Conservation (phyloP, 2,329 filamentous ascomycete species). For the Paramyrothecium sp. region DNA sequence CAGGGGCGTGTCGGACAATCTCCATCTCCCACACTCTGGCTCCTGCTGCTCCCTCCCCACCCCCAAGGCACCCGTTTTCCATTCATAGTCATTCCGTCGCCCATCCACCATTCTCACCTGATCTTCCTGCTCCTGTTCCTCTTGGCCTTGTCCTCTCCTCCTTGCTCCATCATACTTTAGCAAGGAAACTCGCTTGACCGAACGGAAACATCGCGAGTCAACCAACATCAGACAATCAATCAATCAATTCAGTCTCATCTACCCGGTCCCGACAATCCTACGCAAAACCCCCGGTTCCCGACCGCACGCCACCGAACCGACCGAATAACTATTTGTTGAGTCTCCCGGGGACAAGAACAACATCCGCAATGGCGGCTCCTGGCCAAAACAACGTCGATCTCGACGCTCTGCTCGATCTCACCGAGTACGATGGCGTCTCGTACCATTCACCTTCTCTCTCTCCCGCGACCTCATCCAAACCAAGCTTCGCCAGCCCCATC, state of each 20-base stretch:
- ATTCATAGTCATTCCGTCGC: conserved; percentile 2
- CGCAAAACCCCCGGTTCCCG: not conserved
- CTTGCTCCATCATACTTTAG: not conserved
- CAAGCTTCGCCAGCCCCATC: conserved; percentile 49
- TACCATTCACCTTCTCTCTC: conserved; percentile 63
- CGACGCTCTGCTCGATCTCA: conserved; percentile 60
- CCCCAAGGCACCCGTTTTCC: conserved; percentile 2
- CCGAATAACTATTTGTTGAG: not conserved
- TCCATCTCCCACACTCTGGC: not conserved
- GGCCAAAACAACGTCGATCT: conserved; percentile 48
- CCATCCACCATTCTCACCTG: not conserved
- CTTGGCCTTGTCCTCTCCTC: not conserved
- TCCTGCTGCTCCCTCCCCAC: not conserved
- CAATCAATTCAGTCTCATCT: not conserved
- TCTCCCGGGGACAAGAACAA: not conserved
- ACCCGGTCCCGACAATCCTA: not conserved
- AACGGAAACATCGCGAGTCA: not conserved
- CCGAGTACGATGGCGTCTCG: conserved; percentile 58
- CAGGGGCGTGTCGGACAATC: not conserved
- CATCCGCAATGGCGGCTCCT: conserved; percentile 35
- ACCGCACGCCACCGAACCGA: not conserved
- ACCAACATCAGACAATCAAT: not conserved
- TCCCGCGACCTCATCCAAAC: conserved; percentile 52
- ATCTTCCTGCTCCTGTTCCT: not conserved
- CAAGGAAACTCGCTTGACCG: too few relatives aligned